Percentiles rank a stretch among this genome's conserved stretches.
These are phyloP conservation scores for Colletotrichum liaoningense DNA, from an alignment of 2,329 filamentous ascomycete genomes.

Conservation along the genomic window DNA sequence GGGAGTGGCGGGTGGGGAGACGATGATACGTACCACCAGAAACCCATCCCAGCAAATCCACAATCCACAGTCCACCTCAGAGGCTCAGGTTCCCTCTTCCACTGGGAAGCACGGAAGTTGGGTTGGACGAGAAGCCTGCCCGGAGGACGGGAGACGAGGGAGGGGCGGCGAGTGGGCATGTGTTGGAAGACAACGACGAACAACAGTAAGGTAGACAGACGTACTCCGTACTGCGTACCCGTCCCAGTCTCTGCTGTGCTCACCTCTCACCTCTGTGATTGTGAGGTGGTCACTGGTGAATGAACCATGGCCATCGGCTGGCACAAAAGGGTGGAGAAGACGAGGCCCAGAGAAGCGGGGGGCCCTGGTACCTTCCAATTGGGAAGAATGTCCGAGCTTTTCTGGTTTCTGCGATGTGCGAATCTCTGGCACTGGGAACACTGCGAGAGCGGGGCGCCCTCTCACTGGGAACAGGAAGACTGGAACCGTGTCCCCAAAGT, in stretches of 20 bases:
- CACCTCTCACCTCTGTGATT: not conserved
- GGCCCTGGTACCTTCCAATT: conserved; percentile 34
- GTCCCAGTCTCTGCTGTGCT: not conserved
- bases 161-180: not conserved
- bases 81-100: not conserved
- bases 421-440: not conserved
- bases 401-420: conserved; percentile 20
- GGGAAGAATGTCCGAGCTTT: conserved; percentile 36
- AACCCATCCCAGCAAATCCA: not conserved
- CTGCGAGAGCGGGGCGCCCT: not conserved
- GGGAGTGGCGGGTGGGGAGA: not conserved
- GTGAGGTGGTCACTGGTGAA: not conserved
- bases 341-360: conserved; percentile 21
- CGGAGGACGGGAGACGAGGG: not conserved
- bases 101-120: not conserved
- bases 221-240: not conserved
- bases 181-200: not conserved
- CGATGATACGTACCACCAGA: too few relatives aligned
- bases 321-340: conserved; percentile 4
- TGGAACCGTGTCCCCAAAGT: not conserved
- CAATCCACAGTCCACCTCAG: too few relatives aligned
- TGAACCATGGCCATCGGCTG: not conserved
- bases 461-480: not conserved
- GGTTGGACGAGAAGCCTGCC: not conserved
- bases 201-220: not conserved